phyloP scores from a whole-genome alignment of 2,329 filamentous ascomycete genomes.

The Didymosphaeria variabile region DNA sequence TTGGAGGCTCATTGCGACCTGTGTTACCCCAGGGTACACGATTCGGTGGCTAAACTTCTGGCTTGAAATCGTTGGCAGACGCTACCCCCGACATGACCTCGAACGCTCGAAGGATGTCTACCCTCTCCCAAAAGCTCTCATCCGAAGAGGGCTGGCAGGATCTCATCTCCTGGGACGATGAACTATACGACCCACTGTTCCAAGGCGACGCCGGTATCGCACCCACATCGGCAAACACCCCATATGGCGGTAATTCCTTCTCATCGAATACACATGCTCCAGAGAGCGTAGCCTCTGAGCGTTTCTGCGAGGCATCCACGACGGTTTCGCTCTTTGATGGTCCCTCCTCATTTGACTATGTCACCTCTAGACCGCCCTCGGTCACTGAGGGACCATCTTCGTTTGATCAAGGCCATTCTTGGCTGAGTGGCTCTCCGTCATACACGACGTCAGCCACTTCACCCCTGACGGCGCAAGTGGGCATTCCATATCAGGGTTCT shows the following conservation, averaged over 20 bases:
- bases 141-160: constrained; percentile 40
- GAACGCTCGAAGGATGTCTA: constrained; percentile 27
- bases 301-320: constrained; percentile 31
- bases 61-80: background rate
- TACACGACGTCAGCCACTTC: constrained; percentile 40
- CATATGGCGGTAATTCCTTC: constrained; percentile 17
- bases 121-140: constrained; percentile 26
- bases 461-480: constrained; percentile 31
- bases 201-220: constrained; percentile 29
- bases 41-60: background rate
- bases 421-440: constrained; percentile 33
- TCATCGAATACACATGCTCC: constrained; percentile 25
- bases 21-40: background rate
- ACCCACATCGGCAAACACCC: constrained; percentile 12
- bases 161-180: constrained; percentile 39
- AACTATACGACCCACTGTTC: constrained; percentile 39
- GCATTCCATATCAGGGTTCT: constrained; percentile 30
- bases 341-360: constrained; percentile 38
- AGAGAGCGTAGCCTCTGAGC: constrained; percentile 36
- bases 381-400: constrained; percentile 37
- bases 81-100: constrained; percentile 17
- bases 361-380: constrained; percentile 40
- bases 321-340: constrained; percentile 37
- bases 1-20: background rate
- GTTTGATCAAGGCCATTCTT: constrained; percentile 32